Evolutionary conservation across 768 basidiomycete species (phyloP).

Genomic region (Clitopilus hobsonii): DNA sequence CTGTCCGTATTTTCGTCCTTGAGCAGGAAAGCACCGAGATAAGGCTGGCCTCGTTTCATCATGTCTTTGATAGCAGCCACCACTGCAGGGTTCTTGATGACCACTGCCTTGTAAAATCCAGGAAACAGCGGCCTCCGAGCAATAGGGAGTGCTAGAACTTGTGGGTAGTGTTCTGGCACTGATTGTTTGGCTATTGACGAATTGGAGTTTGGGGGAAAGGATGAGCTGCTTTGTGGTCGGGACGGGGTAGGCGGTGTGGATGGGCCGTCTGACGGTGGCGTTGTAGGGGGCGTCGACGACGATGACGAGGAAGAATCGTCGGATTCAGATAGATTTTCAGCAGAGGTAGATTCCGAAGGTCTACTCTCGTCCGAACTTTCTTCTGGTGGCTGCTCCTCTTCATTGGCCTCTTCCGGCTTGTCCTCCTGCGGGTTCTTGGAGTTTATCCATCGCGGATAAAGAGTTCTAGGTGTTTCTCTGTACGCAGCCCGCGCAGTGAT

Average conservation of each 20-base stretch:
- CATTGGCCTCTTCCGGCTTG: conserved; percentile 9
- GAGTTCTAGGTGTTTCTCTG: neutral
- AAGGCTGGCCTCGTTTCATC: conserved; percentile 95
- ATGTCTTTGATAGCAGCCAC: conserved; percentile 94
- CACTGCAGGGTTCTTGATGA: conserved; percentile 85
- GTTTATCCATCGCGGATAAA: conserved; percentile 18
- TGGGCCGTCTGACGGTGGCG: conserved; percentile 8
- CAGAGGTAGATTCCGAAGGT: conserved; percentile 13
- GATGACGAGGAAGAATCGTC: conserved; percentile 1
- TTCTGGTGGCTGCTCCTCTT: conserved; percentile 5
- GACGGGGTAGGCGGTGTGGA: conserved; percentile 9
- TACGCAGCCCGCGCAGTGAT: neutral
- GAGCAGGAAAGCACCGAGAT: conserved; percentile 93
- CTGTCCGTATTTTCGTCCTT: conserved; percentile 92
- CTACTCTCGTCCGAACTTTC: conserved; percentile 9
- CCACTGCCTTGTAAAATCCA: conserved; percentile 97
- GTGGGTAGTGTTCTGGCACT: conserved; percentile 88
- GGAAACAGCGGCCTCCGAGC: conserved; percentile 94
- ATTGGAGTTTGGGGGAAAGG: conserved; percentile 21
- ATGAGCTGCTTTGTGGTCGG: conserved; percentile 13
- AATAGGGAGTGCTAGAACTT: conserved; percentile 92
- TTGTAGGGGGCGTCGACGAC: conserved; percentile 16
- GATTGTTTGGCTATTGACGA: conserved; percentile 75
- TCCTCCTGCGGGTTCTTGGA: conserved; percentile 15
- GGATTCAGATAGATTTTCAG: conserved; percentile 8